phyloP scores from a whole-genome alignment of 163 green algal species.

The Scenedesmus sp. region DNA sequence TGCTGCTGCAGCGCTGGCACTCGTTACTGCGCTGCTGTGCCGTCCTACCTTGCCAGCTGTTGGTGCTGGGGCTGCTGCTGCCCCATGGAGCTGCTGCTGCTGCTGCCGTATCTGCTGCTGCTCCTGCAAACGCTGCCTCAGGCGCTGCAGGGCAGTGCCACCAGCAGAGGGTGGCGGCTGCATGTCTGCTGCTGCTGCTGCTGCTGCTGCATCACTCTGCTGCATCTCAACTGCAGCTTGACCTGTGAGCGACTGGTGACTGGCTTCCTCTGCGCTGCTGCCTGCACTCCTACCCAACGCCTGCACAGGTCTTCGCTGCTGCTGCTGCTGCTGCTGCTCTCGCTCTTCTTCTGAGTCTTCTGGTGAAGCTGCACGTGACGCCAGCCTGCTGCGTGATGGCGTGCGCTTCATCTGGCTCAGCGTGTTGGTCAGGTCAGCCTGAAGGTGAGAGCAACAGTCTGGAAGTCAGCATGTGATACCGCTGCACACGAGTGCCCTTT shows the following conservation, averaged over 20 bases:
- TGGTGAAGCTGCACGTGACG: background rate
- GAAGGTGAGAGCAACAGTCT: background rate
- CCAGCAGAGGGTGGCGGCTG: background rate
- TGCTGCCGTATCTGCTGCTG: constrained; percentile 2
- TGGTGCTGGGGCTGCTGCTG: background rate
- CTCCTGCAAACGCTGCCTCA: background rate
- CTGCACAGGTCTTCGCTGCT: background rate
- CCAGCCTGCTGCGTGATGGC: constrained; percentile 38
- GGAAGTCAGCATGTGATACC: too few relatives aligned
- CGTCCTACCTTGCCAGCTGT: background rate
- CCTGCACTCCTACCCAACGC: background rate
- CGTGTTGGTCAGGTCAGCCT: constrained; percentile 40
- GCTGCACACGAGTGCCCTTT: too few relatives aligned
- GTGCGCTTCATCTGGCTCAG: constrained; percentile 55
- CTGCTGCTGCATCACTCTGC: background rate
- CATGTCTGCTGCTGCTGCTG: background rate
- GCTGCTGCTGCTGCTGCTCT: background rate
- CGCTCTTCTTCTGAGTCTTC: constrained; percentile 1
- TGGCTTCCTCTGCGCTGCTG: background rate
- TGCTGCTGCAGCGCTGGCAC: background rate
- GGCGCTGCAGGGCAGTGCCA: background rate
- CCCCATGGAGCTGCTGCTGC: constrained; percentile 12
- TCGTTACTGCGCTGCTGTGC: background rate
- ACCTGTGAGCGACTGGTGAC: background rate
- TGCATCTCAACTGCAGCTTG: background rate